Conservation (phyloP, 495 filamentous ascomycete genomes). For the Podospora pseudopauciseta region DNA sequence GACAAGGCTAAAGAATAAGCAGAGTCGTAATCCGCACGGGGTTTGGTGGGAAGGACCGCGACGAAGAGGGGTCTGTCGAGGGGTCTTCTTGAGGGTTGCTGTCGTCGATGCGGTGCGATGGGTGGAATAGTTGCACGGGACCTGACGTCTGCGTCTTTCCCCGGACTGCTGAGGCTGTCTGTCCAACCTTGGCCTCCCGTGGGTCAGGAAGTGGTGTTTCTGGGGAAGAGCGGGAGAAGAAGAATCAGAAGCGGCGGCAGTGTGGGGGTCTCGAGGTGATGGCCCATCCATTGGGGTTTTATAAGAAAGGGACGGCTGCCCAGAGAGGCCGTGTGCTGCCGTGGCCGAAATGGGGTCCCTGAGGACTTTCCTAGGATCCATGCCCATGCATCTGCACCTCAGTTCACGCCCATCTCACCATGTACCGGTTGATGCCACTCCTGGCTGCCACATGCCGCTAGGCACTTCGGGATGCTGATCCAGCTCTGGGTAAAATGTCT, state of each 20-base stretch:
- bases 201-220: slow-evolving; percentile 23
- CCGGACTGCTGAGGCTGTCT: slow-evolving; percentile 17
- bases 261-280: slow-evolving; percentile 33
- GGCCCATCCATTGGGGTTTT: slow-evolving; percentile 19
- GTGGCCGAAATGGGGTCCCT: slow-evolving; percentile 16
- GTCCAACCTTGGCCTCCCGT: slow-evolving; percentile 29
- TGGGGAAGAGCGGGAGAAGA: slow-evolving; percentile 30
- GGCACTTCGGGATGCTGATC: background rate
- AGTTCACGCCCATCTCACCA: background rate
- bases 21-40: slow-evolving; percentile 3
- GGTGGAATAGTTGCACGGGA: slow-evolving; percentile 19
- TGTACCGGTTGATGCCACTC: background rate
- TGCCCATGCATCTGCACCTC: slow-evolving; percentile 3
- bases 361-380: slow-evolving; percentile 7
- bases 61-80: background rate
- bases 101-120: background rate
- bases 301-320: slow-evolving; percentile 13
- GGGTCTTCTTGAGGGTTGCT: background rate
- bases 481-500: background rate
- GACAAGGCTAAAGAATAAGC: slow-evolving; percentile 4
- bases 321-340: slow-evolving; percentile 17
- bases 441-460: slow-evolving; percentile 6
- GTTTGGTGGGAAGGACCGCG: slow-evolving; percentile 2
- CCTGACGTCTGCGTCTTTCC: slow-evolving; percentile 14
- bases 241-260: slow-evolving; percentile 26